phyloP scores from a whole-genome alignment of 225 moss, liverwort and hornwort species.

The Rhytidiadelphus loreus region DNA sequence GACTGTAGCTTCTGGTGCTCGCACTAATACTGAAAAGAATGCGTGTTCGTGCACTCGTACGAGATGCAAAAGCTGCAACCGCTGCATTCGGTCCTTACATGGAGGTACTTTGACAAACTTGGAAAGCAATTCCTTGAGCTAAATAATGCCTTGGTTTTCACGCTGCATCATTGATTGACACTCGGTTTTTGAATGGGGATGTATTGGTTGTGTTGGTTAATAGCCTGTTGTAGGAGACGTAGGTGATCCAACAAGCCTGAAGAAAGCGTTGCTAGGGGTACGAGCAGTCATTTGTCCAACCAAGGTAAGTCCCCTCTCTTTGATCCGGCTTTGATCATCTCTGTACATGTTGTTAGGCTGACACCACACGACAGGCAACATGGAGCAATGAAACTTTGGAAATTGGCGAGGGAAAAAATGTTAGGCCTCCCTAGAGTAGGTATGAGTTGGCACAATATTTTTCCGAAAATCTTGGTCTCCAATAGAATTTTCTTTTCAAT shows the following conservation, averaged over 20 bases:
- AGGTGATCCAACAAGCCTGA: constrained; percentile 39
- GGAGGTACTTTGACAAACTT: constrained; percentile 43
- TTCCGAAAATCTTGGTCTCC: background rate
- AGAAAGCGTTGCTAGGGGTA: constrained; percentile 54
- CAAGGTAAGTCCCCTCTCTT: constrained; percentile 22
- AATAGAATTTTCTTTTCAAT: background rate
- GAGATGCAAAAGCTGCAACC: constrained; percentile 82
- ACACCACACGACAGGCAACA: background rate
- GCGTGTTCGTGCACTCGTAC: constrained; percentile 80
- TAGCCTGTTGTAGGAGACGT: constrained; percentile 90
- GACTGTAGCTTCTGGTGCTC: constrained; percentile 67
- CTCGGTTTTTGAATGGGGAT: background rate
- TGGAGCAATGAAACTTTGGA: background rate
- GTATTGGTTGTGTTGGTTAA: background rate
- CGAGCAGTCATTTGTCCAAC: constrained; percentile 81
- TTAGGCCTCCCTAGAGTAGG: background rate
- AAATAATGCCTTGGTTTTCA: background rate
- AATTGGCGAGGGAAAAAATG: background rate
- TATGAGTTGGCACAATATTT: background rate
- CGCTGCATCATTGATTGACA: background rate
- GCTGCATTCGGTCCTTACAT: constrained; percentile 80
- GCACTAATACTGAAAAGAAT: constrained; percentile 72
- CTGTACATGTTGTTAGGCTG: background rate
- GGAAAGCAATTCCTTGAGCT: background rate
- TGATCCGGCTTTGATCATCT: too few species aligned